phyloP scores from a whole-genome alignment of 495 filamentous ascomycete genomes.

The Aspergillus sparsus region DNA sequence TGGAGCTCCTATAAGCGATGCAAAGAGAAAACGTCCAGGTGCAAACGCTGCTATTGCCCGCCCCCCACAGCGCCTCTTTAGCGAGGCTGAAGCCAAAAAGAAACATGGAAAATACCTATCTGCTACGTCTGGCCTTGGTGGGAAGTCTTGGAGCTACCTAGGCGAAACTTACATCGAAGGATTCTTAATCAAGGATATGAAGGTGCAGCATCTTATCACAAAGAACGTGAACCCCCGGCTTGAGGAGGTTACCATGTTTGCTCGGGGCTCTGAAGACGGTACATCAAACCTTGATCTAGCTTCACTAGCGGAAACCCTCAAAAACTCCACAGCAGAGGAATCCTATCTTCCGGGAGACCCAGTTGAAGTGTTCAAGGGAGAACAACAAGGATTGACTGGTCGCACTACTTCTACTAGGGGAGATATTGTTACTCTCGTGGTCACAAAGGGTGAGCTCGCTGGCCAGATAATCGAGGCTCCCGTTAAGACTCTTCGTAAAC shows the following conservation, averaged over 20 bases:
- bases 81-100: slow-evolving; percentile 89
- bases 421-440: slow-evolving; percentile 86
- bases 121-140: slow-evolving; percentile 53
- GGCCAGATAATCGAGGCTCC: slow-evolving; percentile 92
- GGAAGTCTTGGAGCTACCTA: slow-evolving; percentile 78
- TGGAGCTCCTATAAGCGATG: slow-evolving; percentile 52
- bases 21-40: slow-evolving; percentile 76
- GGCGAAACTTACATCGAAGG: slow-evolving; percentile 89
- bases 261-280: slow-evolving; percentile 84
- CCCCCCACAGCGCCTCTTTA: slow-evolving; percentile 92
- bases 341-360: slow-evolving; percentile 89
- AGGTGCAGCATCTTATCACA: slow-evolving; percentile 76
- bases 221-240: slow-evolving; percentile 90
- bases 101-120: slow-evolving; percentile 72
- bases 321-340: slow-evolving; percentile 71
- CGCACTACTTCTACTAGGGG: slow-evolving; percentile 82
- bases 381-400: slow-evolving; percentile 88
- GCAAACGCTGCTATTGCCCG: slow-evolving; percentile 51
- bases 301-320: slow-evolving; percentile 82
- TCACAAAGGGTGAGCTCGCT: slow-evolving; percentile 77
- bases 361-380: slow-evolving; percentile 93
- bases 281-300: slow-evolving; percentile 90
- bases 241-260: slow-evolving; percentile 93
- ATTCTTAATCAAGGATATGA: slow-evolving; percentile 91
- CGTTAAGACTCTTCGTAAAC: slow-evolving; percentile 87